These are phyloP conservation scores for Penicillium maclennaniae DNA, from an alignment of 495 filamentous ascomycete genomes.

Conservation along the genomic window DNA sequence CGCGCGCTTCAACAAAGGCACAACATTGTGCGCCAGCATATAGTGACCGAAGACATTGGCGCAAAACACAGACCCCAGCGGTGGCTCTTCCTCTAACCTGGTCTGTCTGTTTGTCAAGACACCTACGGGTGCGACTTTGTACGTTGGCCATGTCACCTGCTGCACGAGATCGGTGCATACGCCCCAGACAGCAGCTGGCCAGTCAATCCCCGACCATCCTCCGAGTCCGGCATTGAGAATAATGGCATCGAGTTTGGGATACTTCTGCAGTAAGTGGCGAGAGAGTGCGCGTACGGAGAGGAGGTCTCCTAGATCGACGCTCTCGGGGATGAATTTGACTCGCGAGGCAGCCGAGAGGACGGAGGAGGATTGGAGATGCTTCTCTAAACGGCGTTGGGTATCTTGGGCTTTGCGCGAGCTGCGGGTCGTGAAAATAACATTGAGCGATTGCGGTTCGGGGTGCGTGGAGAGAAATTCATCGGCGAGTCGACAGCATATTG, in stretches of 20 bases:
- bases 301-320: conserved; percentile 54
- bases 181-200: conserved; percentile 55
- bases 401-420: conserved; percentile 43
- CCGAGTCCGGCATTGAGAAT: conserved; percentile 88
- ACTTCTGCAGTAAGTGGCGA: conserved; percentile 37
- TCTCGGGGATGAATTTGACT: conserved; percentile 47
- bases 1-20: conserved; percentile 61
- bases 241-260: conserved; percentile 72
- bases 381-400: conserved; percentile 36
- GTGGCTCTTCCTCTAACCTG: conserved; percentile 40
- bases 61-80: conserved; percentile 77
- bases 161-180: conserved; percentile 63
- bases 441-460: conserved; percentile 54
- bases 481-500: conserved; percentile 80
- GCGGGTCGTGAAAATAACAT: conserved; percentile 52
- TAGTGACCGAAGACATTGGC: conserved; percentile 96
- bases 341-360: conserved; percentile 24
- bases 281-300: conserved; percentile 52
- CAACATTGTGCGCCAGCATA: conserved; percentile 74
- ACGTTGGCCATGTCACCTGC: conserved; percentile 72
- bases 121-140: conserved; percentile 63
- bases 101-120: conserved; percentile 43
- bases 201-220: conserved; percentile 79
- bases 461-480: conserved; percentile 79
- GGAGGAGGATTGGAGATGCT: conserved; percentile 31